Base-by-base conservation (phyloP, 371 early-diverging fungal species). In the Capillidium rhysosporum region DNA sequence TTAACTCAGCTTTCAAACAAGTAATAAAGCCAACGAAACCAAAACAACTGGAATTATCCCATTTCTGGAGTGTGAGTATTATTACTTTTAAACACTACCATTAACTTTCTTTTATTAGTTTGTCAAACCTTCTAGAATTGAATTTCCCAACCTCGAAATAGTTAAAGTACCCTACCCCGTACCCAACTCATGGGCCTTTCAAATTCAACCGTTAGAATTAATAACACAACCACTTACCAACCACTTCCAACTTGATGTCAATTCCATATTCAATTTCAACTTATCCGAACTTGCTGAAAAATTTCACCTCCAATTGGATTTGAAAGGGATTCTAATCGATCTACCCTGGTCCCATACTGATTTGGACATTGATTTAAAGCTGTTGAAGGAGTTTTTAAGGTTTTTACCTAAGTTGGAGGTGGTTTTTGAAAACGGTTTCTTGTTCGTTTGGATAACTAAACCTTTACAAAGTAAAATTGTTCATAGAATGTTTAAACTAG, bases 381-480 rank as follows among this genome's bases (percentile, higher is more conserved):
- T 34, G 12, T 7, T 34, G 34, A 34, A 34, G 12, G 7, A 34
- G 12, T 34, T 34, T 34, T 60, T 59, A 46, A 49, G 52, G 1
- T 56, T 79, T 16, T 64, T 79, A 59, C 67, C 65, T 7, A 67
- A 69, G 47, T 65, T 73, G 1, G 44, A 70, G 10, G 56, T 61
- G 1, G 54, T 68, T 44, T 67, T 76, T 69, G 62, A 74, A 41
- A 70, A 67, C 4, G 76, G 79, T 0, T 66, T 79, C 41, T 63
- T 76, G 9, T 74, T 76, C 52, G 58, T 79, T 9, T 79, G 79
- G 79, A 69, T 70, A 16, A 76, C 76, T 54, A 79, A 79, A 52
- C 57, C 70, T 0, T 64, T 75, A 45, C 69, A 74, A 44, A 71
- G 72, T 0, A 74, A 73, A 46, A 68, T 79, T 0, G 73, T 79